phyloP scores from a whole-genome alignment of 2,329 filamentous ascomycete species.

The Ascochyta fabae region DNA sequence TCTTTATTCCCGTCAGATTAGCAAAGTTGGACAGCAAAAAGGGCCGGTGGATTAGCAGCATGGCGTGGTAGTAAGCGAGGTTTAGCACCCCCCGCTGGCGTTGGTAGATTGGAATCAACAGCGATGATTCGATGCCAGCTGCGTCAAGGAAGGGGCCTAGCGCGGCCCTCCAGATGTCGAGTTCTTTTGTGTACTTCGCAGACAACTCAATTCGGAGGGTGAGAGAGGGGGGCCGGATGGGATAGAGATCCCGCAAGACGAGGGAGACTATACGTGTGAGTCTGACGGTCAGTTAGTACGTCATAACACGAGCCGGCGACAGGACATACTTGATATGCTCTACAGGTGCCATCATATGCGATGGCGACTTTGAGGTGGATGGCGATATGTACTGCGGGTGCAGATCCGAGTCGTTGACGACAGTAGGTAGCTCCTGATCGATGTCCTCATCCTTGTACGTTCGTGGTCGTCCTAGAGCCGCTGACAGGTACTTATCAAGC shows the following conservation, averaged over 20 bases:
- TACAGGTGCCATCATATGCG: slow-evolving; percentile 55
- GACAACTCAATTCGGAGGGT: slow-evolving; percentile 47
- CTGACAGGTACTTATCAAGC: slow-evolving; percentile 67
- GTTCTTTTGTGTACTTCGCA: slow-evolving; percentile 51
- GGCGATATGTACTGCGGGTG: slow-evolving; percentile 36
- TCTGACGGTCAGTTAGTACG: slow-evolving; percentile 22
- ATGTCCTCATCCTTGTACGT: slow-evolving; percentile 69
- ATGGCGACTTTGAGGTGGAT: slow-evolving; percentile 37
- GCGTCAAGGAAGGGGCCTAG: slow-evolving; percentile 54
- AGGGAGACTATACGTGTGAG: slow-evolving; percentile 54
- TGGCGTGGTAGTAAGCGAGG: slow-evolving; percentile 62
- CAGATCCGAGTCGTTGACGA: slow-evolving; percentile 46
- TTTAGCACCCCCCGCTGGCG: slow-evolving; percentile 62
- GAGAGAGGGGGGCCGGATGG: slow-evolving; percentile 45
- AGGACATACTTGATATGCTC: slow-evolving; percentile 51
- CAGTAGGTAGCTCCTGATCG: slow-evolving; percentile 57
- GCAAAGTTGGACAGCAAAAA: slow-evolving; percentile 58
- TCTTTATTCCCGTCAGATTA: slow-evolving; percentile 40
- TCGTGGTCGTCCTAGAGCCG: slow-evolving; percentile 67
- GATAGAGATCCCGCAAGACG: slow-evolving; percentile 55
- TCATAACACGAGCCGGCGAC: neutral
- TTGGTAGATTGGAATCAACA: slow-evolving; percentile 58
- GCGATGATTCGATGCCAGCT: slow-evolving; percentile 49
- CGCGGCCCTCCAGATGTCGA: slow-evolving; percentile 55
- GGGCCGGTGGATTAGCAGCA: slow-evolving; percentile 63